Evolutionary conservation across 2,329 filamentous ascomycete genomes (phyloP).

Genomic region (Conoideocrella luteorostrata): DNA sequence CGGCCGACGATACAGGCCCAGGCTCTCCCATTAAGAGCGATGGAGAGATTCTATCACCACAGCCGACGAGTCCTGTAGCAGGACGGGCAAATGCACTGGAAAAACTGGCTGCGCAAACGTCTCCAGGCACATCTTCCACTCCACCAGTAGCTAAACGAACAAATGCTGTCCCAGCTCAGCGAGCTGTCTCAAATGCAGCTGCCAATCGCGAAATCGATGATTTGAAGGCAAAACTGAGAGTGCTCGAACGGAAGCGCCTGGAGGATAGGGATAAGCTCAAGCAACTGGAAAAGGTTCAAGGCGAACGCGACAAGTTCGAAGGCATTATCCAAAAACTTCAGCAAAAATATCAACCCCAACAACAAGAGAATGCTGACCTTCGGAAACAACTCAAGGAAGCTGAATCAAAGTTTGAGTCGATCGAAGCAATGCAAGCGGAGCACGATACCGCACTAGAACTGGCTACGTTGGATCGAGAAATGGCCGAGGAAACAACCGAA

Average conservation of each 20-base stretch:
- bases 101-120: conserved; percentile 37
- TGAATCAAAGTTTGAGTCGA: conserved; percentile 56
- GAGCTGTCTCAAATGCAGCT: conserved; percentile 41
- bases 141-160: conserved; percentile 26
- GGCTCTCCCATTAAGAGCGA: conserved; percentile 46
- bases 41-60: conserved; percentile 42
- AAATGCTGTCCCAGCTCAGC: conserved; percentile 22
- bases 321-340: conserved; percentile 86
- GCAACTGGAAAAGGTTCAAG: conserved; percentile 66
- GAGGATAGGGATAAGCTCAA: conserved; percentile 86
- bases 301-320: conserved; percentile 73
- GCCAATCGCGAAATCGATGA: conserved; percentile 71
- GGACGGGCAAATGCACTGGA: conserved; percentile 47
- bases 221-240: conserved; percentile 76
- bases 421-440: conserved; percentile 69
- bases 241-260: conserved; percentile 78
- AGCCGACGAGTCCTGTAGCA: conserved; percentile 43
- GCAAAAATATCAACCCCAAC: conserved; percentile 77
- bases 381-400: conserved; percentile 73
- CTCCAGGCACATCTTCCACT: conserved; percentile 20
- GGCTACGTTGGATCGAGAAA: conserved; percentile 83
- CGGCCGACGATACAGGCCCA: conserved; percentile 24
- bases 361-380: conserved; percentile 70
- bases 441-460: conserved; percentile 81
- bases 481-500: conserved; percentile 91